Evolutionary conservation across 306 rosid species (phyloP), one percentile per base, ranked within the genome.

Genomic region (Spatholobus suberectus): DNA sequence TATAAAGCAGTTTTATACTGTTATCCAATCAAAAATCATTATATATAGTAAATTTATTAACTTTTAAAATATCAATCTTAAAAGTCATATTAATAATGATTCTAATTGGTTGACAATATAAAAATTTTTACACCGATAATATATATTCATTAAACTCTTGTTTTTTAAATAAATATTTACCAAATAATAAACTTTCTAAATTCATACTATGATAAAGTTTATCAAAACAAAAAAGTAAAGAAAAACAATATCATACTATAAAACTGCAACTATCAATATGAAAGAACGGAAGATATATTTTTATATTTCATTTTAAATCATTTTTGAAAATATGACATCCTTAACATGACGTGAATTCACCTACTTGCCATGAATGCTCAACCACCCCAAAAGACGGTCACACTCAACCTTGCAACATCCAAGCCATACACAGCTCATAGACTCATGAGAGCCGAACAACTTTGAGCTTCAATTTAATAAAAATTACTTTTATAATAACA

Each of bases 311-410:
- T 71, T 26, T n/a, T 7, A 4, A 46, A 70, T 70, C 0, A 40
- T 68, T 21, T 49, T 23, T 14, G 17, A 71, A 23, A 63, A 65
- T 27, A 41, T 70, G 62, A 70, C 62, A 70, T 80, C 29, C 20
- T 59, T 59, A 32, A 61, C 1, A 54, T 82, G 81, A 75, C 54
- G 34, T 85, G 59, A 67, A 13, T 29, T 46, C 85, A 59, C 75
- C 88, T 4, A 85, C 79, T 61, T 43, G 71, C 65, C 38, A 61
- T 76, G 61, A 76, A 85, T 76, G 77, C 78, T 78, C 85, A 85
- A 49, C 88, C 14, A 75, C 82, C 82, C 88, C 32, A 40, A 73
- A 58, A 6, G 81, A 27, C 75, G 21, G 58, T 63, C 82, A 49
- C 38, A 20, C 47, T 77, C 82, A 59, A 6, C 58, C 71, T 54